A percentile compares a stretch with the other conserved stretches of the same genome.
phyloP scores from a whole-genome alignment of 73 alveolate species.

The Tetrahymena elliotti region DNA sequence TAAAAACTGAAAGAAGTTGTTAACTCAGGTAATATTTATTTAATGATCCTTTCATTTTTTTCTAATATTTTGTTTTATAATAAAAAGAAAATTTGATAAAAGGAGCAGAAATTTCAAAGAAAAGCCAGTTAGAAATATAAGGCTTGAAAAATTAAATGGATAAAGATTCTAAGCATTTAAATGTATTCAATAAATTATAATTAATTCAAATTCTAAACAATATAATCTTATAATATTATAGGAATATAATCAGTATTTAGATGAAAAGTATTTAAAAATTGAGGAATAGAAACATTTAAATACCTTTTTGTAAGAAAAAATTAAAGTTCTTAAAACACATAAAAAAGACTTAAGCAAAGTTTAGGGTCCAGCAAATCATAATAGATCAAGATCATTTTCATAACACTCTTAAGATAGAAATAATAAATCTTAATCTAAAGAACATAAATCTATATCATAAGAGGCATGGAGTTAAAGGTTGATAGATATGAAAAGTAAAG shows the following conservation, averaged over 20 bases:
- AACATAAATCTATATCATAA: background rate
- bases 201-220: background rate
- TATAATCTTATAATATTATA: background rate
- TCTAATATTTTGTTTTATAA: background rate
- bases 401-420: background rate
- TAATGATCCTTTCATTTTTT: background rate
- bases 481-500: background rate
- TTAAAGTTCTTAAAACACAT: background rate
- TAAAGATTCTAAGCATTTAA: background rate
- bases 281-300: background rate
- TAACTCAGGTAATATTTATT: background rate
- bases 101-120: background rate
- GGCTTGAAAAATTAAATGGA: background rate
- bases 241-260: background rate
- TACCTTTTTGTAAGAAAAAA: background rate
- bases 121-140: background rate
- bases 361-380: background rate
- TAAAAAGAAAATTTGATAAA: background rate
- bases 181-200: background rate
- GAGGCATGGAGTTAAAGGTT: background rate
- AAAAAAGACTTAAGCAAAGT: background rate
- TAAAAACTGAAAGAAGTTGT: background rate
- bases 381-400: background rate
- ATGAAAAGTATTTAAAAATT: background rate
- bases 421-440: background rate